phyloP scores from a whole-genome alignment of 129 eudicot genomes.

The Solidago caesia region DNA sequence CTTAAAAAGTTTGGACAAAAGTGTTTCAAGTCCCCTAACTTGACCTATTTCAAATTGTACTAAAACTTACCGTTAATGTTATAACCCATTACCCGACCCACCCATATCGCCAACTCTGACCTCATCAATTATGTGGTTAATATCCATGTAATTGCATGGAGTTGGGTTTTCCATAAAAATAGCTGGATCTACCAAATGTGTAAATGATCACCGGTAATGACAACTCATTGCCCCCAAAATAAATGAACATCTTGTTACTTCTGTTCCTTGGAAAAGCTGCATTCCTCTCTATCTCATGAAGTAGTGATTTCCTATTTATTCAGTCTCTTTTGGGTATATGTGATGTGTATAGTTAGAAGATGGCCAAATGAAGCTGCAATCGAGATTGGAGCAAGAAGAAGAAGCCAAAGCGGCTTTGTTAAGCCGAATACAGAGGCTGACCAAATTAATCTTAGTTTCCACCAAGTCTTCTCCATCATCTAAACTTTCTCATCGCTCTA shows the following conservation, averaged over 20 bases:
- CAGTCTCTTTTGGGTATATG: constrained; percentile 25
- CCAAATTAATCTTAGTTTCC: constrained; percentile 91
- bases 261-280: constrained; percentile 10
- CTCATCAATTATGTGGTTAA: neutral
- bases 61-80: neutral
- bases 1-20: neutral
- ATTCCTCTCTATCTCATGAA: constrained; percentile 15
- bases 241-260: constrained; percentile 14
- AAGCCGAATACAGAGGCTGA: constrained; percentile 90
- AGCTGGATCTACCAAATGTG: neutral
- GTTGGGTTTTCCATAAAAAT: neutral
- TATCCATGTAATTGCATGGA: neutral
- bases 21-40: neutral
- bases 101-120: neutral
- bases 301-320: constrained; percentile 19
- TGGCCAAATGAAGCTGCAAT: constrained; percentile 92
- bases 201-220: neutral
- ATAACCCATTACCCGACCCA: neutral
- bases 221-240: neutral
- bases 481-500: constrained; percentile 63
- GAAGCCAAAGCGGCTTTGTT: constrained; percentile 96
- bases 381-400: constrained; percentile 97
- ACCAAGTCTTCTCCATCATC: constrained; percentile 81
- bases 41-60: neutral
- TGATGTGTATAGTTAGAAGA: constrained; percentile 77